Conservation (phyloP, 441 rosid species). For the Viola pubescens region DNA sequence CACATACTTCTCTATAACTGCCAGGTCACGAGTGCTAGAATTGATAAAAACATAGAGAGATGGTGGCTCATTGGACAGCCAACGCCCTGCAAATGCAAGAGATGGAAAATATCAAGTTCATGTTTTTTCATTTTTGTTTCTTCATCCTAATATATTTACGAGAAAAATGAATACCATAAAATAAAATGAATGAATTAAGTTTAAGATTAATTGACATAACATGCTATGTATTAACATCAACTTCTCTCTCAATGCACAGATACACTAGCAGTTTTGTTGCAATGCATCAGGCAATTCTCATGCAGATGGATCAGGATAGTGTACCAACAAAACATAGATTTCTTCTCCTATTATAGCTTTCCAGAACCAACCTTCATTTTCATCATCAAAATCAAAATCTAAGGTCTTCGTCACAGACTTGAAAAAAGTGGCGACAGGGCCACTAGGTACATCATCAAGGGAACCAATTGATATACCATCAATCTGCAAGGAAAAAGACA, state of each 20-base stretch:
- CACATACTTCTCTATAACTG: constrained; percentile 82
- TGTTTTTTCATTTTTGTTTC: constrained; percentile 4
- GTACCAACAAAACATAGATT: neutral
- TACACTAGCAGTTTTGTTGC: neutral
- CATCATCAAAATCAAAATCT: constrained; percentile 95
- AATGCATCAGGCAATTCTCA: neutral
- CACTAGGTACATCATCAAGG: constrained; percentile 72
- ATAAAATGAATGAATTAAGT: neutral
- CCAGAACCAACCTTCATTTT: constrained; percentile 60
- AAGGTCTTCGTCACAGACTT: constrained; percentile 74
- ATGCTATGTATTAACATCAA: neutral
- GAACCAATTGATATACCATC: constrained; percentile 73
- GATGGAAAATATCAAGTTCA: constrained; percentile 14
- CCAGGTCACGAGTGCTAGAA: constrained; percentile 83
- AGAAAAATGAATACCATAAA: neutral
- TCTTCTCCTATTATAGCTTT: constrained; percentile 1
- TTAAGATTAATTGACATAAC: neutral
- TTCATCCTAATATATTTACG: neutral
- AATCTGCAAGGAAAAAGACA: constrained; percentile 40
- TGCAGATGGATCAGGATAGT: neutral
- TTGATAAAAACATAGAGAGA: constrained; percentile 68
- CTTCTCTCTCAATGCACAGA: neutral
- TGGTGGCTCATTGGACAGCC: constrained; percentile 74
- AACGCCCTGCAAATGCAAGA: constrained; percentile 49
- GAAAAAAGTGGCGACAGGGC: constrained; percentile 62